Base-by-base conservation (phyloP, 495 filamentous ascomycete genomes). In the Trichoderma gamsii region DNA sequence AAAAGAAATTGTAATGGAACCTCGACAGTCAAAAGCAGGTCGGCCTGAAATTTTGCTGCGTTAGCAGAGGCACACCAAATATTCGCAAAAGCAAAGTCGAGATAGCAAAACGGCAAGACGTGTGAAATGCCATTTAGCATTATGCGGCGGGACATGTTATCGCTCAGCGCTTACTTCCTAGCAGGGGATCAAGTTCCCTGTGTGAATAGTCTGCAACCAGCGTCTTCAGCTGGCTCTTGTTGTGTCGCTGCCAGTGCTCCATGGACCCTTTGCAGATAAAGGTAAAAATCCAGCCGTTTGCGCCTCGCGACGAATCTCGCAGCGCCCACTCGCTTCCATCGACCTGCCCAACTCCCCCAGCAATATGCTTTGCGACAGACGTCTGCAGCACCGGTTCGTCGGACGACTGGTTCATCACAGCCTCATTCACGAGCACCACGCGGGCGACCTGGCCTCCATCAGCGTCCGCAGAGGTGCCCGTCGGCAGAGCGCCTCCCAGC, bases 1-100 rank as follows among this genome's bases (percentile, higher is more conserved):
- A 67, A 84, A 84, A 5, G 76, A 72, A 46, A 84, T 79, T 18
- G 70, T 76, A 12, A 84, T 68, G 1, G 75, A 77, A 18, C 81
- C 81, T 29, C 81, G 77, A 66, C 81, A 84, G 66, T 84, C 81
- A 65, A 84, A 84, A 0, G 81, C 81, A 41, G 81, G 81, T 32
- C 81, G 81, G 64, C 75, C 80, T 83, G 61, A 18, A 18, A 7
- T 23, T 23, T 27, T 41, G 68, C 21, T 25, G 21, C 13, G 67
- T 79, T 43, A 79, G 71, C 15, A 66, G 2, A 38, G 35, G 67
- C 7, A 18, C 61, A 51, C 46, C 16, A 15, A 16, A 4, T 67
- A 29, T 21, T 27, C n/a, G 51, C 51, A 16, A 56, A 23, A 21
- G 29, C 16, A 4, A 61, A 61, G 27, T 15, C 3, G 56, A 15